Evolutionary conservation across 345 rosid genomes (phyloP).

Genomic region (Acer saccharum): DNA sequence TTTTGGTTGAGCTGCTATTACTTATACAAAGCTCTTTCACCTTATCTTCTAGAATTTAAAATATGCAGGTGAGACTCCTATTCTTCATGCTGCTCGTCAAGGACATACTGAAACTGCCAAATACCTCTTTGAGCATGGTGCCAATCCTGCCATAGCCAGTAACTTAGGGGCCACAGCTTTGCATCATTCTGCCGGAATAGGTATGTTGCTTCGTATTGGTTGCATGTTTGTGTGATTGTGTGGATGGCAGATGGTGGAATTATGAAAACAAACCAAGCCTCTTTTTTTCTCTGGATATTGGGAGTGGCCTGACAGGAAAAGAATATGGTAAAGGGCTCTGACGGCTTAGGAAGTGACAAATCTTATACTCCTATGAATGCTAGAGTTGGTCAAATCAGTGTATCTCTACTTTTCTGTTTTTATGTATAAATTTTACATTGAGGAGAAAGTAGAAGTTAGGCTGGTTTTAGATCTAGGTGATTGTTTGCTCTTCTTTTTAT

Average conservation of each 20-base stretch:
- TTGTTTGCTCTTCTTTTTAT: neutral
- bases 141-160: slow-evolving; percentile 70
- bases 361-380: neutral
- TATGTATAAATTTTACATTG: neutral
- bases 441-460: neutral
- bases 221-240: neutral
- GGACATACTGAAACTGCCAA: slow-evolving; percentile 76
- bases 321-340: neutral
- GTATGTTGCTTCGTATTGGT: slow-evolving; percentile 30
- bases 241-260: neutral
- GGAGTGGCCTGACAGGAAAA: neutral
- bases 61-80: slow-evolving; percentile 84
- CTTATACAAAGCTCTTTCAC: neutral
- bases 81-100: slow-evolving; percentile 89
- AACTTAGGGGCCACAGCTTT: slow-evolving; percentile 84
- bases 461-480: neutral
- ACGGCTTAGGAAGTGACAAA: neutral
- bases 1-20: neutral
- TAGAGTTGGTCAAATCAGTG: neutral
- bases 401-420: neutral
- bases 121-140: slow-evolving; percentile 81
- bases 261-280: neutral
- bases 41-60: slow-evolving; percentile 14
- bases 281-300: neutral
- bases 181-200: slow-evolving; percentile 90